Evolutionary conservation across 257 asterid species (phyloP), one percentile per base, ranked within the genome.

Genomic region (Fraxinus cuspidata): DNA sequence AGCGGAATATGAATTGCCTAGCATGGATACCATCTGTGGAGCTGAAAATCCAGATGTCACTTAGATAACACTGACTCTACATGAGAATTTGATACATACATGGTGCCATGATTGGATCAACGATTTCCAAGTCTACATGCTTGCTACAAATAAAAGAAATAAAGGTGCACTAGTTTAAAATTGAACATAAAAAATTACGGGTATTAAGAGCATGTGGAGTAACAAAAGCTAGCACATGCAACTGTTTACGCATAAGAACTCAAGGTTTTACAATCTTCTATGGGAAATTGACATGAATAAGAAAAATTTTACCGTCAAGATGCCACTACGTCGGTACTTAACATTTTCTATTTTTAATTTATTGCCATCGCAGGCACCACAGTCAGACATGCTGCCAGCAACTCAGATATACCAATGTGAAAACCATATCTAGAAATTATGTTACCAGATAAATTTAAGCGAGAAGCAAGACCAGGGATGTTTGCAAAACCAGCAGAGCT

Each of bases 1-100:
- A 83, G 89, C 83, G 79, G 92, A 81, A 87, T 90, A 89, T 71
- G 96, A 85, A 85, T 85, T 91, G 23, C 89, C 91, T 44, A 91
- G 91, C 96, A 92, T 90, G 72, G 94, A 86, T 27, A 90, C 91
- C 86, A 94, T 87, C 91, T 92, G 98, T 8, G 97, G 97, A 86
- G 92, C 94, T 88, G 96, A 86, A 83, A 75, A 56, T 74, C 78
- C 69, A 84, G 81, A 37, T 75, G 81, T 82, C 80, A 86, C 42
- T 80, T 77, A 77, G 74, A 78, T 23, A 42, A 68, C 72, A 37
- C 5, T 21, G 74, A 29, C 29, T 67, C 64, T 21, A 71, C 15
- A 32, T 37, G 71, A 70, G 25, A 68, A 76, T 32, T 51, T 64
- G 60, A 71, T 18, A 38, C 71, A 74, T 82, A 75, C 38, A 69